Evolutionary conservation across 306 rosid species (phyloP).

Genomic region (Benincasa hispida): DNA sequence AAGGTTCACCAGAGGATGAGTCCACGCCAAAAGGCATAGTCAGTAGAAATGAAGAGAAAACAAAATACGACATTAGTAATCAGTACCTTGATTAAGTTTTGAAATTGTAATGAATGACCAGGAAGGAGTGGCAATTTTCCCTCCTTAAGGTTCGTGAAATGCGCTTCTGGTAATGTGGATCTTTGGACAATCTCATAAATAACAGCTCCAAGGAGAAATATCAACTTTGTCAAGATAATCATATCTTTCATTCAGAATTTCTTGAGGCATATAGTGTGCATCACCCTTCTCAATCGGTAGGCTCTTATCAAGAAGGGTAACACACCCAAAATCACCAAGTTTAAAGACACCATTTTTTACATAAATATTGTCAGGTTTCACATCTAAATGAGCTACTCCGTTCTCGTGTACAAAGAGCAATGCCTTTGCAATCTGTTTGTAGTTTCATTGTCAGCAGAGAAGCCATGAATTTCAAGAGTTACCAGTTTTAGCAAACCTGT

Average conservation of each 20-base stretch:
- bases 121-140: conserved; percentile 82
- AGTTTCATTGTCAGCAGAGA: neutral
- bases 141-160: conserved; percentile 46
- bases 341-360: conserved; percentile 69
- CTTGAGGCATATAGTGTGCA: conserved; percentile 92
- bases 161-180: conserved; percentile 59
- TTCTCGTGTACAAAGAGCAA: conserved; percentile 56
- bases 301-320: conserved; percentile 68
- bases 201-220: conserved; percentile 68
- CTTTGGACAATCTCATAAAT: conserved; percentile 60
- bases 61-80: neutral
- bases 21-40: neutral
- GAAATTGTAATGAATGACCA: conserved; percentile 71
- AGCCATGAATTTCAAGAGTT: neutral
- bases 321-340: conserved; percentile 98
- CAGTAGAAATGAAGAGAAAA: neutral
- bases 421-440: conserved; percentile 60
- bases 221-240: conserved; percentile 85
- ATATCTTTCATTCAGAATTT: conserved; percentile 63
- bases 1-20: neutral
- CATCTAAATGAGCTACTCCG: conserved; percentile 82
- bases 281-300: conserved; percentile 92
- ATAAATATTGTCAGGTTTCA: conserved; percentile 89
- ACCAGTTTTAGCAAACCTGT: conserved; percentile 9
- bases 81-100: conserved; percentile 79